Percentiles rank a stretch among this genome's conserved stretches.
Conservation (phyloP, 176 grass and related monocot genomes). For the Miscanthus lutarioriparius region DNA sequence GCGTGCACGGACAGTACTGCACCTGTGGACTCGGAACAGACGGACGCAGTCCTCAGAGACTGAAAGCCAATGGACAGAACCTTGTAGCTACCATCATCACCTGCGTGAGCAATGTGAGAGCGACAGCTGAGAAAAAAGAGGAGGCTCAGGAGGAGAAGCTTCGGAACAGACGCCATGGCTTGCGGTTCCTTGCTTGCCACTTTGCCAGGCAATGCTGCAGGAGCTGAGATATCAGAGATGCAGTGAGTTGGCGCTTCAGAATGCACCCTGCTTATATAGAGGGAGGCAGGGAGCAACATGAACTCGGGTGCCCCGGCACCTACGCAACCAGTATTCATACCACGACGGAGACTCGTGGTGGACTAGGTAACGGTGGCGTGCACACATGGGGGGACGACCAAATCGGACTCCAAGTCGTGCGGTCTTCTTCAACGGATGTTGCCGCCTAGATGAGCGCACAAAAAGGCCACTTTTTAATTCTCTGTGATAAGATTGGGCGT, state of each 20-base stretch:
- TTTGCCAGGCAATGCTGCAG: not conserved
- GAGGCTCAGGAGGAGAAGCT: conserved; percentile 11
- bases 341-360: conserved; percentile 1
- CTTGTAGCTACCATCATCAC: conserved; percentile 5
- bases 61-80: not conserved
- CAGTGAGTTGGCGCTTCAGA: not conserved
- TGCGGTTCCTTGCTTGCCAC: not conserved
- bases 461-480: not conserved
- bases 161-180: conserved; percentile 26
- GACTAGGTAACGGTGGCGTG: conserved; percentile 3
- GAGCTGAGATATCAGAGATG: not conserved
- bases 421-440: conserved; percentile 9
- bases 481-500: not conserved
- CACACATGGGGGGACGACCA: not conserved
- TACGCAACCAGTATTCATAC: not conserved
- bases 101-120: conserved; percentile 5
- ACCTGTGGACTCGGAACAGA: conserved; percentile 37
- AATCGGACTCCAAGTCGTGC: conserved; percentile 1
- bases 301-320: not conserved
- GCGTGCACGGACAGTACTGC: not conserved
- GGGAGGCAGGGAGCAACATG: not conserved
- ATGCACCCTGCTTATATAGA: conserved; percentile 16
- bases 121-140: not conserved
- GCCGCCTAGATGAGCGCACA: conserved; percentile 10
- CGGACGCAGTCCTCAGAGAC: not conserved